Evolutionary conservation across 805 yeast species (phyloP).

Genomic region (Candida railenensis): DNA sequence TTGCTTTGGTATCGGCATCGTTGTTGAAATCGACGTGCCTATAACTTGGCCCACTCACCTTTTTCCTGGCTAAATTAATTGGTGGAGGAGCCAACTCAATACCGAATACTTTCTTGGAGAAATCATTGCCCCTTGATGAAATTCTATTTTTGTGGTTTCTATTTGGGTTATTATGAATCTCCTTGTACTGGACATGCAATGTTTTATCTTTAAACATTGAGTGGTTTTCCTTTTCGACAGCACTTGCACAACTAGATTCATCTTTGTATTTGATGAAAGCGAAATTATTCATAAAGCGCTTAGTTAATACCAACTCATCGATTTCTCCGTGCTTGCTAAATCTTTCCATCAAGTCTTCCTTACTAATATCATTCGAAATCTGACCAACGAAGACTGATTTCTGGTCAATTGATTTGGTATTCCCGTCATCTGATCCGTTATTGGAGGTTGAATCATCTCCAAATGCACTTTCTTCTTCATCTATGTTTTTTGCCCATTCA

Average conservation of each 20-base stretch:
- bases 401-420: constrained; percentile 48
- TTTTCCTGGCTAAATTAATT: constrained; percentile 45
- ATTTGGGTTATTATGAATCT: constrained; percentile 32
- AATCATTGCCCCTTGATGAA: constrained; percentile 2
- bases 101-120: constrained; percentile 10
- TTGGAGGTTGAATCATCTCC: constrained; percentile 5
- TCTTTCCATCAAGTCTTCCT: constrained; percentile 53
- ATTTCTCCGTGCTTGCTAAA: constrained; percentile 71
- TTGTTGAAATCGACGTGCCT: not conserved
- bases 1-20: not conserved
- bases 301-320: constrained; percentile 52
- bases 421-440: not conserved
- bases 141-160: not conserved
- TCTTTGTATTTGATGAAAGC: constrained; percentile 69
- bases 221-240: constrained; percentile 84
- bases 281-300: constrained; percentile 51
- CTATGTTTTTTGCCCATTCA: constrained; percentile 87
- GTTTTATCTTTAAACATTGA: constrained; percentile 69
- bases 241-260: constrained; percentile 79
- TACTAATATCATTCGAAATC: constrained; percentile 52
- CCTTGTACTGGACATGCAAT: constrained; percentile 84
- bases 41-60: not conserved
- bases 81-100: constrained; percentile 80
- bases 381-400: constrained; percentile 80
- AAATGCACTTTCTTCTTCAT: constrained; percentile 34